These are phyloP conservation scores for Copromyces sp. DNA, from an alignment of 495 filamentous ascomycete genomes.

Conservation along the genomic window DNA sequence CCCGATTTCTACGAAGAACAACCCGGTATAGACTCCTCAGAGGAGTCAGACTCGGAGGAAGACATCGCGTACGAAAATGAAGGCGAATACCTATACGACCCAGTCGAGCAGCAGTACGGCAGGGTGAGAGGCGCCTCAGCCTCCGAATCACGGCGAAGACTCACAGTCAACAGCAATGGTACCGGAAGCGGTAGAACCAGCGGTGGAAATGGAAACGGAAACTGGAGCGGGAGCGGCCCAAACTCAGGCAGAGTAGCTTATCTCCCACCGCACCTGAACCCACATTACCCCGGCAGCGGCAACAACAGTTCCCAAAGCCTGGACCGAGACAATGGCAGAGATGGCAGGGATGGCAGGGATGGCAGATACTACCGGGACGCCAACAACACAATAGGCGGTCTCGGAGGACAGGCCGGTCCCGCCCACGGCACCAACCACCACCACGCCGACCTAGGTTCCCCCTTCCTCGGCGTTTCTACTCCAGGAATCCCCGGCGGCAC, in stretches of 20 bases:
- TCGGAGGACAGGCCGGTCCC: neutral
- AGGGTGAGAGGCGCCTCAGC: neutral
- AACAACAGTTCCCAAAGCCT: neutral
- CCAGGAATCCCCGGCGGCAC: slow-evolving; percentile 77
- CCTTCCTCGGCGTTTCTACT: slow-evolving; percentile 57
- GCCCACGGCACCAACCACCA: slow-evolving; percentile 16
- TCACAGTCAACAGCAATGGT: slow-evolving; percentile 17
- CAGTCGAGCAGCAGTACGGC: slow-evolving; percentile 21
- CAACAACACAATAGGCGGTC: slow-evolving; percentile 7
- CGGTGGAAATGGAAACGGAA: neutral
- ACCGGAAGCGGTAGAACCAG: slow-evolving; percentile 1
- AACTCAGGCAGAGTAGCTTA: neutral
- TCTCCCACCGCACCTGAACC: slow-evolving; percentile 27
- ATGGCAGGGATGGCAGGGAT: neutral
- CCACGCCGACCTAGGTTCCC: slow-evolving; percentile 46
- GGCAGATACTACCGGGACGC: neutral
- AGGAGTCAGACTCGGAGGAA: slow-evolving; percentile 26
- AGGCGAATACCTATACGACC: slow-evolving; percentile 22
- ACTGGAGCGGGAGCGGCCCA: neutral
- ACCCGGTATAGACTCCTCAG: slow-evolving; percentile 33
- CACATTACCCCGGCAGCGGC: slow-evolving; percentile 1
- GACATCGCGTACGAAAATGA: slow-evolving; percentile 29
- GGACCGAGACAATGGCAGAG: neutral
- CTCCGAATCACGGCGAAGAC: slow-evolving; percentile 15
- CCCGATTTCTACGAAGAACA: slow-evolving; percentile 95